phyloP scores from a whole-genome alignment of 805 yeast species.

The Candida broadrunensis region DNA sequence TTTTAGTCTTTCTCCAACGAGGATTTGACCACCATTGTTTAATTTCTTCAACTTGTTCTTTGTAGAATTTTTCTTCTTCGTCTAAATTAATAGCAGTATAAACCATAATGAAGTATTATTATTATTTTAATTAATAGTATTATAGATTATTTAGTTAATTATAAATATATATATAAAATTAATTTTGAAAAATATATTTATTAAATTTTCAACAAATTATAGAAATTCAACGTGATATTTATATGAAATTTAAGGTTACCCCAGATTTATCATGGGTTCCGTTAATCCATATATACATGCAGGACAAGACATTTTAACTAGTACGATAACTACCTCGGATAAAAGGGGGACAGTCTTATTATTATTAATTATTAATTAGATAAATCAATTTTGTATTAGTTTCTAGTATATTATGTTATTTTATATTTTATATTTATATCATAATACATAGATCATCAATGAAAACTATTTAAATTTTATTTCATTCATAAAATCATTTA shows the following conservation, averaged over 20 bases:
- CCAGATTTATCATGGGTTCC: background rate
- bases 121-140: slow-evolving; percentile 3
- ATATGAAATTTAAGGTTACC: background rate
- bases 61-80: slow-evolving; percentile 62
- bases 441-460: no score
- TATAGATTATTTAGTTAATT: no score
- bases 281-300: background rate
- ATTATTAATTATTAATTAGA: no score
- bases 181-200: no score
- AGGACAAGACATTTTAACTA: no score
- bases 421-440: no score
- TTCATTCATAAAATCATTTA: no score
- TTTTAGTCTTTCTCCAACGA: slow-evolving; percentile 84
- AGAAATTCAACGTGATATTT: background rate
- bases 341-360: background rate
- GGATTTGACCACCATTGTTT: slow-evolving; percentile 92
- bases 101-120: slow-evolving; percentile 29
- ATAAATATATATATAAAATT: no score
- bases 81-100: slow-evolving; percentile 58
- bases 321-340: slow-evolving; percentile 1
- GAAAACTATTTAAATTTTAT: no score
- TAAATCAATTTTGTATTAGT: no score
- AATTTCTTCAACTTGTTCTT: slow-evolving; percentile 68
- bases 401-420: no score
- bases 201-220: no score